A percentile compares a stretch with the other conserved stretches of the same genome.
phyloP scores from a whole-genome alignment of 371 early-diverging fungal genomes.

The Lichtheimia ramosa region DNA sequence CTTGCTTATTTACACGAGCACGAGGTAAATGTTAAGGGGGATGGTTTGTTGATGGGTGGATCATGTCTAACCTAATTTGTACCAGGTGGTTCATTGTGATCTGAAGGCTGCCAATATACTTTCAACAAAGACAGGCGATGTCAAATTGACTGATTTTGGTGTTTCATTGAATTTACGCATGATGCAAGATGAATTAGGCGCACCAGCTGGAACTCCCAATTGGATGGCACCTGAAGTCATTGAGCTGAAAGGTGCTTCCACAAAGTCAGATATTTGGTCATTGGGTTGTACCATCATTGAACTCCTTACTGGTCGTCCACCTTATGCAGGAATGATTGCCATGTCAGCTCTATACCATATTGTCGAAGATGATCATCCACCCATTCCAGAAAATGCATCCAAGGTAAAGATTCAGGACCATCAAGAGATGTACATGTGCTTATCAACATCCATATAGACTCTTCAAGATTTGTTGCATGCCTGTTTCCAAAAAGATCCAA shows the following conservation, averaged over 20 bases:
- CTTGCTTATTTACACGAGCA: conserved; percentile 89
- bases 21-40: conserved; percentile 26
- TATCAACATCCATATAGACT: conserved; percentile 25
- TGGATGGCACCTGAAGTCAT: conserved; percentile 99
- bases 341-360: conserved; percentile 90
- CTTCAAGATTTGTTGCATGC: conserved; percentile 65
- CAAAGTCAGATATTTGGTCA: conserved; percentile 87
- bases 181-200: conserved; percentile 57
- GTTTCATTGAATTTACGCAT: conserved; percentile 79
- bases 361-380: conserved; percentile 84
- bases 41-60: no score
- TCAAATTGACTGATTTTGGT: conserved; percentile 95
- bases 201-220: conserved; percentile 89
- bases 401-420: conserved; percentile 29
- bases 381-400: conserved; percentile 75
- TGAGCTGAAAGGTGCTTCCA: conserved; percentile 76
- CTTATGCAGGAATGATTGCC: conserved; percentile 76
- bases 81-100: conserved; percentile 88
- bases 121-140: conserved; percentile 87
- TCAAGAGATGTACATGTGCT: neutral
- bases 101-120: conserved; percentile 94
- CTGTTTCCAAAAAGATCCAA: conserved; percentile 82
- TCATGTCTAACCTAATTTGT: neutral
- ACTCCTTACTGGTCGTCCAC: conserved; percentile 84
- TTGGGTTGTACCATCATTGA: conserved; percentile 90